Percentiles rank a stretch among this genome's conserved stretches.
phyloP scores from a whole-genome alignment of 2,329 filamentous ascomycete genomes.

The Chaetomium olivaceum region DNA sequence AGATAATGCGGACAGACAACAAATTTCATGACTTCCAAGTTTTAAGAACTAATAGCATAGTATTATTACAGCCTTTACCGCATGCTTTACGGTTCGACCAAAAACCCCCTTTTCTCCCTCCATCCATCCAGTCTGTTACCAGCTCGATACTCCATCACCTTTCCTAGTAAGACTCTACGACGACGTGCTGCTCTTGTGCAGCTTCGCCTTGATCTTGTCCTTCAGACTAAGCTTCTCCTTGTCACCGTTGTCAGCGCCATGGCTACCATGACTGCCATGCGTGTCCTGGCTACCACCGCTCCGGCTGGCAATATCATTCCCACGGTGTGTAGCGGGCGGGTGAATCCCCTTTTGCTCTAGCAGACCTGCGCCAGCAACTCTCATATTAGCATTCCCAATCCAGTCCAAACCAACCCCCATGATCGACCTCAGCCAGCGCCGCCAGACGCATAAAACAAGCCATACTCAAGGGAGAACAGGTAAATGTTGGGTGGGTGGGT shows the following conservation, averaged over 20 bases:
- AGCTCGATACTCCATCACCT: too few relatives aligned
- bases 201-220: slow-evolving; percentile 69
- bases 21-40: not conserved
- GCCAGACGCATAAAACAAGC: too few relatives aligned
- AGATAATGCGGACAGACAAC: too few relatives aligned
- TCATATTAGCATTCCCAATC: slow-evolving; percentile 3
- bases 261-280: not conserved
- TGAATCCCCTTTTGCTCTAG: slow-evolving; percentile 55
- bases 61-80: not conserved
- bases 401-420: too few relatives aligned
- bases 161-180: not conserved
- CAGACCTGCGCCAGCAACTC: slow-evolving; percentile 44
- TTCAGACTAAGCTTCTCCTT: slow-evolving; percentile 49
- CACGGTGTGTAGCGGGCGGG: not conserved
- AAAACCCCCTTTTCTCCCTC: not conserved
- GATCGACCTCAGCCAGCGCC: too few relatives aligned
- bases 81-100: slow-evolving; percentile 5
- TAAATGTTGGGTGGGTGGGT: too few relatives aligned
- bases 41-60: not conserved
- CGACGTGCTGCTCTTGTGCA: slow-evolving; percentile 51
- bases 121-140: not conserved
- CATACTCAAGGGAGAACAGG: too few relatives aligned
- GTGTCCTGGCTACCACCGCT: not conserved
- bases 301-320: not conserved
- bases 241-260: slow-evolving; percentile 27